phyloP scores from a whole-genome alignment of 148 eudicot genomes.

The Rhododendron simsii region DNA sequence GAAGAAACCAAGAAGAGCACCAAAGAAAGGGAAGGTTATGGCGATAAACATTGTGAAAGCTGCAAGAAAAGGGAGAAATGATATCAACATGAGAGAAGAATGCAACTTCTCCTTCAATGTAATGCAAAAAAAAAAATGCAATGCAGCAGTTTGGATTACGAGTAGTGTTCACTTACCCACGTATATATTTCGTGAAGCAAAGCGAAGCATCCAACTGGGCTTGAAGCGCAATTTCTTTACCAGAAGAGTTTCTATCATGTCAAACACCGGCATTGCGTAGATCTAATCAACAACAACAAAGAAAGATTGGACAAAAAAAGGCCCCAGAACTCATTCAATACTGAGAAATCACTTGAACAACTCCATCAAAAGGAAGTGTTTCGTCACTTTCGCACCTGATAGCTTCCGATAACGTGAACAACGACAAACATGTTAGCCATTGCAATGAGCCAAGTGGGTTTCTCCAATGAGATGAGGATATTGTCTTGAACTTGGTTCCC shows the following conservation, averaged over 20 bases:
- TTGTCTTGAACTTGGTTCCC: constrained; percentile 21
- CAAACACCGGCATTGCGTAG: constrained; percentile 48
- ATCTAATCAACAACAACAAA: constrained; percentile 14
- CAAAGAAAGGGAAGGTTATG: constrained; percentile 30
- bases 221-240: constrained; percentile 30
- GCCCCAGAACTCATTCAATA: not conserved
- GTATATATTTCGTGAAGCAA: constrained; percentile 29
- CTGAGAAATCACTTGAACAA: not conserved
- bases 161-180: constrained; percentile 31
- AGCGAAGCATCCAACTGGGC: constrained; percentile 28
- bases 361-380: not conserved
- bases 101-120: not conserved
- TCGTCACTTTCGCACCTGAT: constrained; percentile 14
- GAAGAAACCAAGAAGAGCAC: constrained; percentile 30
- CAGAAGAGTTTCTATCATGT: constrained; percentile 37
- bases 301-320: not conserved
- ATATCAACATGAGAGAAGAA: not conserved
- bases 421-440: constrained; percentile 33
- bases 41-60: constrained; percentile 30
- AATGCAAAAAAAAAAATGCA: not conserved
- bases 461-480: constrained; percentile 23
- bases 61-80: constrained; percentile 7
- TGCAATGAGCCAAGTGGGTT: constrained; percentile 30
- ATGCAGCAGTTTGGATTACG: not conserved
- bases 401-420: constrained; percentile 34